phyloP scores from a whole-genome alignment of 2,329 filamentous ascomycete genomes.

The Xylariaceae sp. region DNA sequence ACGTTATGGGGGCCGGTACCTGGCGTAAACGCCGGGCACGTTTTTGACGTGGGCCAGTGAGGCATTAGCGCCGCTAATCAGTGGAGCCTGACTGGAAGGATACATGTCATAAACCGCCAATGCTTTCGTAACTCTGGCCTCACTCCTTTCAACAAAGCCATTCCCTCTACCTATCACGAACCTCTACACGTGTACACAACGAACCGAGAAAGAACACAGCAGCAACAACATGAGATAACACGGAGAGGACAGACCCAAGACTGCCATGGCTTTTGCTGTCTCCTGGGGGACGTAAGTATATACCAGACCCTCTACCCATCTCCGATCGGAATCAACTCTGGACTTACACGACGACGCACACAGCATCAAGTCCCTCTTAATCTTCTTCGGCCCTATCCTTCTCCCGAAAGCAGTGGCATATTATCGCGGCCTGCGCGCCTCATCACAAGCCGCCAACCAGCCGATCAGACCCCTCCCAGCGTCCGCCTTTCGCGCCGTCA shows the following conservation, averaged over 20 bases:
- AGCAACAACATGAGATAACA: slow-evolving; percentile 13
- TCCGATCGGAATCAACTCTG: not conserved
- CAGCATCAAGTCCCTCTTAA: slow-evolving; percentile 52
- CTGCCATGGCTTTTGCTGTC: slow-evolving; percentile 35
- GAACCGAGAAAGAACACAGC: not conserved
- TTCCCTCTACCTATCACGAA: not conserved
- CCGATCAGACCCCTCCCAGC: slow-evolving; percentile 53
- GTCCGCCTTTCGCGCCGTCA: slow-evolving; percentile 53
- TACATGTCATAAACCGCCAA: not conserved
- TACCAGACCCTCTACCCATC: not conserved
- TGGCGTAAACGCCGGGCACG: no score
- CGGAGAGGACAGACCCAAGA: slow-evolving; percentile 1
- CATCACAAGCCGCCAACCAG: slow-evolving; percentile 42
- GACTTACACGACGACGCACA: slow-evolving; percentile 13
- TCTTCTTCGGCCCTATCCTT: slow-evolving; percentile 68
- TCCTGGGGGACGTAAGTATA: slow-evolving; percentile 49
- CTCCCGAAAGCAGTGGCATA: slow-evolving; percentile 61
- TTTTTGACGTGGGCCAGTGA: no score
- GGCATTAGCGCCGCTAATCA: not conserved
- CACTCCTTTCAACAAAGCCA: not conserved
- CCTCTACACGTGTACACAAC: not conserved
- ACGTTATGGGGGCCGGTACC: no score
- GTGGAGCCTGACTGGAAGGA: not conserved
- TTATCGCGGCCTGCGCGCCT: slow-evolving; percentile 54
- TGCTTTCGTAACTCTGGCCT: slow-evolving; percentile 2